These are phyloP conservation scores for Ceratocystis ficicola DNA, from an alignment of 2,329 filamentous ascomycete genomes.

Conservation along the genomic window DNA sequence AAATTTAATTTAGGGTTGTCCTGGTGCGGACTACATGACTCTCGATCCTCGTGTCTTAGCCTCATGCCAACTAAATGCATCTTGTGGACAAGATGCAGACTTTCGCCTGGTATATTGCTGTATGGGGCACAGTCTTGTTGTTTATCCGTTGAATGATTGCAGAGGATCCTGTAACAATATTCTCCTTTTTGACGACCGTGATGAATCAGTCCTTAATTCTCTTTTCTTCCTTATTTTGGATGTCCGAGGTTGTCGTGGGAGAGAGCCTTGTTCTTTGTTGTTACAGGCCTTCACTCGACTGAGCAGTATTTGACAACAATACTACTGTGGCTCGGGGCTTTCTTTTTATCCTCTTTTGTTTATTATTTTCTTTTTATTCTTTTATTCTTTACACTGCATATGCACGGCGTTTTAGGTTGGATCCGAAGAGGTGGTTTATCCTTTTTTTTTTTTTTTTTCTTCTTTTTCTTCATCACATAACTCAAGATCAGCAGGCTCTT, in stretches of 20 bases:
- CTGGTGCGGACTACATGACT: too few relatives aligned
- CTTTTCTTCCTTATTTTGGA: conserved; percentile 5
- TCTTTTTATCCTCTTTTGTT: not conserved
- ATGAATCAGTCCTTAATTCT: conserved; percentile 12
- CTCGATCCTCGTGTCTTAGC: not conserved
- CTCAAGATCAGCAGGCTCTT: not conserved
- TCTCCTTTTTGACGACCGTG: conserved; percentile 18
- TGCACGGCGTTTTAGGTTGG: conserved; percentile 17
- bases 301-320: too few relatives aligned
- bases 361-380: conserved; percentile 23
- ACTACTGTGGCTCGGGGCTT: not conserved
- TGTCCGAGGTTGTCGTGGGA: conserved; percentile 7
- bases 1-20: conserved; percentile 34
- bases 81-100: too few relatives aligned
- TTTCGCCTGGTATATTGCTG: not conserved
- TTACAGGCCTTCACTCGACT: not conserved
- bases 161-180: conserved; percentile 12
- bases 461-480: not conserved
- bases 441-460: not conserved
- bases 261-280: conserved; percentile 14
- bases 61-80: too few relatives aligned
- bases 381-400: conserved; percentile 19
- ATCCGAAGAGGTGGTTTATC: not conserved
- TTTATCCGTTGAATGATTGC: conserved; percentile 1
- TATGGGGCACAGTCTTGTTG: not conserved